Conservation (phyloP, 2,329 filamentous ascomycete genomes). For the Torrubiella hemipterigena region DNA sequence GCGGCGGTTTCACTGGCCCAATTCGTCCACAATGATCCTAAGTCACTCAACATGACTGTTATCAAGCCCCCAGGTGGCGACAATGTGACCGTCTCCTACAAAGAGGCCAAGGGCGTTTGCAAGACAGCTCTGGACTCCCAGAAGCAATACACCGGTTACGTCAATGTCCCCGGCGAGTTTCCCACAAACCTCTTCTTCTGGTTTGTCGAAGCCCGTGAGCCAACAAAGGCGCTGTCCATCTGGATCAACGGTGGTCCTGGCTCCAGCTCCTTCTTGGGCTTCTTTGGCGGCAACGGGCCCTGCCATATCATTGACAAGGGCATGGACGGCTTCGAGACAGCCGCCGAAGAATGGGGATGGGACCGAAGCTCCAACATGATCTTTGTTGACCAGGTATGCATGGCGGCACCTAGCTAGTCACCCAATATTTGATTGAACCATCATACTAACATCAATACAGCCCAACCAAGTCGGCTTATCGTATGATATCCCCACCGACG, state of each 20-base stretch:
- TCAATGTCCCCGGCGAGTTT: slow-evolving; percentile 44
- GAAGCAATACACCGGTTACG: slow-evolving; percentile 61
- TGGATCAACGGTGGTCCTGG: slow-evolving; percentile 60
- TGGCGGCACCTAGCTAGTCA: slow-evolving; percentile 9
- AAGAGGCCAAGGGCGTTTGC: slow-evolving; percentile 47
- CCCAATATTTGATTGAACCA: slow-evolving; percentile 9
- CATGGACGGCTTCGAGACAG: slow-evolving; percentile 38
- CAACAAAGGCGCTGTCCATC: slow-evolving; percentile 35
- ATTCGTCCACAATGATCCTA: slow-evolving; percentile 18
- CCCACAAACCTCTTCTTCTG: slow-evolving; percentile 40
- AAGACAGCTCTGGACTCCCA: slow-evolving; percentile 52
- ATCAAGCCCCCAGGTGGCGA: slow-evolving; percentile 50
- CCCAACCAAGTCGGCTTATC: slow-evolving; percentile 61
- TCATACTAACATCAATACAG: slow-evolving; percentile 23
- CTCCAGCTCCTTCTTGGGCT: slow-evolving; percentile 49
- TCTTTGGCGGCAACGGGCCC: slow-evolving; percentile 49
- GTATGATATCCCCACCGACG: slow-evolving; percentile 51
- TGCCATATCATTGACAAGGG: slow-evolving; percentile 37
- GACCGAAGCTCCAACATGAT: slow-evolving; percentile 43
- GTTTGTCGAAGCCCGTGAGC: slow-evolving; percentile 33
- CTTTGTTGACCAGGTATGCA: slow-evolving; percentile 41
- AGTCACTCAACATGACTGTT: slow-evolving; percentile 34
- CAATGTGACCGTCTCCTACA: slow-evolving; percentile 57
- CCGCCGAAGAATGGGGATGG: slow-evolving; percentile 52
- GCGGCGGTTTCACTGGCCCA: slow-evolving; percentile 15